Evolutionary conservation across 331 rosid species (phyloP).

Genomic region (Malus hybrid): DNA sequence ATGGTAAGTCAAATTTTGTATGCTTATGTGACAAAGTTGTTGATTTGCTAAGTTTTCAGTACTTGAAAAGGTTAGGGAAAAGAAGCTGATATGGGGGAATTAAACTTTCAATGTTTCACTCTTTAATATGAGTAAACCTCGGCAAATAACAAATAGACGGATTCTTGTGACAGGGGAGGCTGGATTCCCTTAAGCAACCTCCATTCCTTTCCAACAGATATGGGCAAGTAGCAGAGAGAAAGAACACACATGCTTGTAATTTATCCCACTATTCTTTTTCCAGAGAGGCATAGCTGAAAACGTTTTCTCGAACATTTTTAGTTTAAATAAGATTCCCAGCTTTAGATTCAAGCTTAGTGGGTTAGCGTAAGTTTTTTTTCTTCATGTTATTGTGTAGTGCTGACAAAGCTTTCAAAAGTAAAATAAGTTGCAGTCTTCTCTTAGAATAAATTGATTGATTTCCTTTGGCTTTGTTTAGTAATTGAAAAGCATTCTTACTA

Average conservation of each 20-base stretch:
- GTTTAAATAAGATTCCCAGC: neutral
- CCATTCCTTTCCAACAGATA: neutral
- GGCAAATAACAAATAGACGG: neutral
- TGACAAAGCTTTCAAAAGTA: neutral
- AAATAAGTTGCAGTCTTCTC: neutral
- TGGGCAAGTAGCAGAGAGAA: neutral
- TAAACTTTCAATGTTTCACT: neutral
- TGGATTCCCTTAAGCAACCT: neutral
- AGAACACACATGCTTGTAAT: neutral
- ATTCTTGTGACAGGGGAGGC: neutral
- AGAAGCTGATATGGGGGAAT: neutral
- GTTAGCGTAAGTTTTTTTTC: neutral
- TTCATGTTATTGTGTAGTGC: neutral
- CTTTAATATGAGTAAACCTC: neutral
- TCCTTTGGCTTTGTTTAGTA: neutral
- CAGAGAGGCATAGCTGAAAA: neutral
- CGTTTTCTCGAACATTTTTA: neutral
- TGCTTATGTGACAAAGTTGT: neutral
- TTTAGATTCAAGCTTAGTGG: neutral
- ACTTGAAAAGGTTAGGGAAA: neutral
- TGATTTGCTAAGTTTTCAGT: neutral
- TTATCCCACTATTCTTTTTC: neutral
- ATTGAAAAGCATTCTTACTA: neutral
- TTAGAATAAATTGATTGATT: neutral
- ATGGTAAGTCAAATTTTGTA: neutral